Base-by-base conservation (phyloP, 202 grass and related monocot species). In the Hordeum pubiflorum region DNA sequence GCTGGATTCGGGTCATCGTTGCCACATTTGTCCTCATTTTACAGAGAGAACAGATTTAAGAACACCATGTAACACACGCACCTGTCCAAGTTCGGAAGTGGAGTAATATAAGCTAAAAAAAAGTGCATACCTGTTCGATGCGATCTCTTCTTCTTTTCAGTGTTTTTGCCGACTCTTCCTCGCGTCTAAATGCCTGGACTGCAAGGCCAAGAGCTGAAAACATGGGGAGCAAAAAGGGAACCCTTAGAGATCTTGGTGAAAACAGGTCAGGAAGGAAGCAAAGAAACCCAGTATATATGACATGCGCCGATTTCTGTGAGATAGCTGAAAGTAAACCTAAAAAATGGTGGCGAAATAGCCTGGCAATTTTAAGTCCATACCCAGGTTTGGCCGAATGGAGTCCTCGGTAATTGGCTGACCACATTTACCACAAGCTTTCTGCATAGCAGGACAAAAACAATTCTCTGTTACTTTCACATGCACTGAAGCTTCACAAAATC, bases 351-450 rank as follows among this genome's bases (percentile, higher is more conserved):
- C 52, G 24, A 40, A 41, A 63, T 63, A 76, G n/a, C 69, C 15
- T 24, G 46, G 41, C 20, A 75, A 24, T 60, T 54, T 82, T 41
- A 62, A 48, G 41, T 9, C 0, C 75, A 67, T 86, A 93, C 93
- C 80, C 34, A 97, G 91, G 81, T 97, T 97, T 84, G 91, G 89
- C 37, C 87, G 76, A 82, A 89, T 84, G 46, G 82, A 82, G 38
- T 86, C 82, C 58, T 89, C 82, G 0, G 87, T 86, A 62, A 97
- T 84, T 37, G 89, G 87, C 17, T 88, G 89, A 24, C 84, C 83
- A 85, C 93, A 93, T 83, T 86, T 93, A 54, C 73, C 88, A 82
- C 93, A 97, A 82, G 84, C 79, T 93, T 97, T 93, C 89, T 97
- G 84, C 82, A 88, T 38, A 60, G 9, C n/a, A 86, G 43, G 20